Conservation (phyloP, 805 yeast species). For the Candida ortonii region DNA sequence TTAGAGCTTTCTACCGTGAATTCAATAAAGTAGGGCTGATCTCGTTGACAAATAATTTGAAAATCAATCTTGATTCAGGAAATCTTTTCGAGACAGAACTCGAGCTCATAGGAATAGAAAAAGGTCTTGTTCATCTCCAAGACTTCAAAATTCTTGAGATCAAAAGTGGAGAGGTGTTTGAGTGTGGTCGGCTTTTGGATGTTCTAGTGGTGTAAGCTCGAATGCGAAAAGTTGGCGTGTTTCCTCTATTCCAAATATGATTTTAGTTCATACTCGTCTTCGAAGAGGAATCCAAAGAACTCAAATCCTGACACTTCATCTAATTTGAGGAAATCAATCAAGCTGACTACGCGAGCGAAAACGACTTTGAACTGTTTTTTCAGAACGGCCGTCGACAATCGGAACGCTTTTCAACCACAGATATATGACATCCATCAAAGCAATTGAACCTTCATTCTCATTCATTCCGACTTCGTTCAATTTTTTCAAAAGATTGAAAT, state of each 20-base stretch:
- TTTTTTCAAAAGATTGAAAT: slow-evolving; percentile 12
- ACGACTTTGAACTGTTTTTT: slow-evolving; percentile 17
- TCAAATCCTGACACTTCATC: slow-evolving; percentile 22
- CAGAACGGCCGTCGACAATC: slow-evolving; percentile 9
- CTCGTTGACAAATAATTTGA: slow-evolving; percentile 61
- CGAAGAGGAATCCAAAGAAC: slow-evolving; percentile 30
- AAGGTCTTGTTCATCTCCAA: slow-evolving; percentile 61
- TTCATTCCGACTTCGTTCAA: slow-evolving; percentile 23
- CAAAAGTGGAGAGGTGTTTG: slow-evolving; percentile 61
- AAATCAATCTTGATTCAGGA: slow-evolving; percentile 57
- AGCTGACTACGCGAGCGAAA: slow-evolving; percentile 19
- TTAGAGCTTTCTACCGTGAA: slow-evolving; percentile 33
- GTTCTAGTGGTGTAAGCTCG: slow-evolving; percentile 48
- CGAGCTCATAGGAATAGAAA: slow-evolving; percentile 55
- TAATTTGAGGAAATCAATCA: slow-evolving; percentile 24
- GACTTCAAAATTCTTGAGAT: slow-evolving; percentile 67
- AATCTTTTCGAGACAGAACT: slow-evolving; percentile 64
- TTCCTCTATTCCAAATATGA: slow-evolving; percentile 6
- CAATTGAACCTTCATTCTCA: slow-evolving; percentile 21
- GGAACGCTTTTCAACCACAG: slow-evolving; percentile 28
- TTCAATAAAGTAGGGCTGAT: slow-evolving; percentile 54
- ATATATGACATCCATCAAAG: slow-evolving; percentile 24
- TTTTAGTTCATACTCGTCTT: slow-evolving; percentile 26
- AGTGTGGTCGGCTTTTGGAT: slow-evolving; percentile 67
- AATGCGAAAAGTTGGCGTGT: neutral